Evolutionary conservation across 169 alveolate genomes (phyloP).

Genomic region (Plasmodium gaboni): DNA sequence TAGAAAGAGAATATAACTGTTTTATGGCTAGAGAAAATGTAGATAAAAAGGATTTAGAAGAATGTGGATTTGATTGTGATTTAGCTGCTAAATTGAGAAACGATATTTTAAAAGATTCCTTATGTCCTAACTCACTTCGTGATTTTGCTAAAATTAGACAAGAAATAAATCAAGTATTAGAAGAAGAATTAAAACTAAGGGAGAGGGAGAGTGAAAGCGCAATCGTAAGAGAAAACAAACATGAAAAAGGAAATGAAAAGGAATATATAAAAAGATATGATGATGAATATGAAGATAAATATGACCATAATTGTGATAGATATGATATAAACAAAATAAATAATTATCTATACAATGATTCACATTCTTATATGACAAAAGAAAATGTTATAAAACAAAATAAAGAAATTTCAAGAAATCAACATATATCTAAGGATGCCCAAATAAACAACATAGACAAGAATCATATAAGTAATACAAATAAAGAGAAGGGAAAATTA

Average conservation of each 20-base stretch:
- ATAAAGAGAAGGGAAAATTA: too few species aligned
- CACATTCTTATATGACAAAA: too few species aligned
- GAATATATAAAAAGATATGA: background rate
- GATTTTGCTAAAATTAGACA: slow-evolving; percentile 66
- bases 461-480: too few species aligned
- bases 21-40: slow-evolving; percentile 75
- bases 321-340: background rate
- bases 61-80: slow-evolving; percentile 73
- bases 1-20: slow-evolving; percentile 60
- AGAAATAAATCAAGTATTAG: slow-evolving; percentile 62
- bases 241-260: background rate
- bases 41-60: slow-evolving; percentile 57
- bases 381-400: too few species aligned
- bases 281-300: background rate
- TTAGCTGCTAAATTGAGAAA: slow-evolving; percentile 70
- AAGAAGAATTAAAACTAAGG: slow-evolving; percentile 43
- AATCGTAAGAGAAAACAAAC: background rate
- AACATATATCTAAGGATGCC: too few species aligned
- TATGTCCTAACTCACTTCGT: slow-evolving; percentile 51
- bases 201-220: slow-evolving; percentile 46
- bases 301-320: background rate
- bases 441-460: too few species aligned
- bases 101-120: slow-evolving; percentile 42
- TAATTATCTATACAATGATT: too few species aligned
- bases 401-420: too few species aligned